phyloP scores from a whole-genome alignment of 2,329 filamentous ascomycete genomes.

The Ceratocystis harringtonii region DNA sequence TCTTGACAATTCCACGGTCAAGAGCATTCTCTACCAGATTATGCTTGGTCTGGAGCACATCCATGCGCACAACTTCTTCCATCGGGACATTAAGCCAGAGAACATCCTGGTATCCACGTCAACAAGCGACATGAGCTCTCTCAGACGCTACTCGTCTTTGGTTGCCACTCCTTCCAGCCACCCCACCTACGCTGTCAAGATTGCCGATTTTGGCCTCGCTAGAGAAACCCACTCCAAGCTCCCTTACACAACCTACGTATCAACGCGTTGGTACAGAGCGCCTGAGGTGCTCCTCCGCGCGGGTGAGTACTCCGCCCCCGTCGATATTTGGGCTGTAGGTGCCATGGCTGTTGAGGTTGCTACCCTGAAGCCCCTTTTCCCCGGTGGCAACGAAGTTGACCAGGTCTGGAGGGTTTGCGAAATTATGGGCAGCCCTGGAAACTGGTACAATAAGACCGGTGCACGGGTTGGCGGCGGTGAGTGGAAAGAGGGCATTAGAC shows the following conservation, averaged over 20 bases:
- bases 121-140: constrained; percentile 65
- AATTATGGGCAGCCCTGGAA: constrained; percentile 96
- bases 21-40: constrained; percentile 96
- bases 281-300: constrained; percentile 87
- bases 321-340: constrained; percentile 96
- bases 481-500: constrained; percentile 84
- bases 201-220: constrained; percentile 95
- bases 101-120: constrained; percentile 93
- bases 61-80: constrained; percentile 93
- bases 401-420: constrained; percentile 98
- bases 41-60: constrained; percentile 94
- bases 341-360: constrained; percentile 98
- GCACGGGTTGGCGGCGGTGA: constrained; percentile 82
- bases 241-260: constrained; percentile 96
- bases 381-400: constrained; percentile 94
- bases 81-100: constrained; percentile 97
- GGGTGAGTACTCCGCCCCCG: constrained; percentile 91
- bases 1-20: constrained; percentile 79
- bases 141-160: constrained; percentile 81
- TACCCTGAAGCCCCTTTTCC: constrained; percentile 90
- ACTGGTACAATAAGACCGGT: constrained; percentile 92
- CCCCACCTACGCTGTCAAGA: constrained; percentile 89
- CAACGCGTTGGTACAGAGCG: constrained; percentile 93
- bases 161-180: constrained; percentile 93
- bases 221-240: constrained; percentile 92